Percentiles rank a stretch among this genome's conserved stretches.
phyloP scores from a whole-genome alignment of 306 rosid species.

The Datisca glomerata region DNA sequence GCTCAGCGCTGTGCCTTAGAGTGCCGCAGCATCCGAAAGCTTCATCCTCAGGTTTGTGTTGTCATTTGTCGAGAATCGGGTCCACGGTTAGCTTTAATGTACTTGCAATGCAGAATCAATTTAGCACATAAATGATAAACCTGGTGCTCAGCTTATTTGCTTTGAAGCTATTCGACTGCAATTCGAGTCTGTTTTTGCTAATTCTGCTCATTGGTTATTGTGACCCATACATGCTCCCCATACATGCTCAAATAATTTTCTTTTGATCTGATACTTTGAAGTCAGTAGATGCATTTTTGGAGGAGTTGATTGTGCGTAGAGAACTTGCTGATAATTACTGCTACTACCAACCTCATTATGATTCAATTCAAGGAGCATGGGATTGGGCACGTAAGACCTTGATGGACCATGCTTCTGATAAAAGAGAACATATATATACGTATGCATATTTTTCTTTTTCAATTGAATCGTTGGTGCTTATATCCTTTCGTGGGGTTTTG shows the following conservation, averaged over 20 bases:
- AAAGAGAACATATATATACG: constrained; percentile 66
- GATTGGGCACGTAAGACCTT: constrained; percentile 93
- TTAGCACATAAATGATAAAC: no score
- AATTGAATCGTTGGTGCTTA: constrained; percentile 1
- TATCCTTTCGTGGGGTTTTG: constrained; percentile 16
- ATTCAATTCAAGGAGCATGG: constrained; percentile 85
- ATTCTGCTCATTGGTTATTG: not conserved
- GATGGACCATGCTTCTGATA: constrained; percentile 68
- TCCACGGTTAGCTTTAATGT: no score
- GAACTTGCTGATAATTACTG: constrained; percentile 93
- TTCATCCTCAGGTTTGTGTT: constrained; percentile 48
- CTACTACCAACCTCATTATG: constrained; percentile 78
- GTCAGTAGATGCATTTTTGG: constrained; percentile 76
- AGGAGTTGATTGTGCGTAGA: constrained; percentile 82
- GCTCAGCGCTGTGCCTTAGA: constrained; percentile 94
- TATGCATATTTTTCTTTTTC: constrained; percentile 23
- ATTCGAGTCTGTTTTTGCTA: no score
- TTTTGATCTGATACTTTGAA: constrained; percentile 23
- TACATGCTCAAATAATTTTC: no score
- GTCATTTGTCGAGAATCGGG: no score
- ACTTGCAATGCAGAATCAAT: no score
- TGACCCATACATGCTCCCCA: constrained; percentile 4
- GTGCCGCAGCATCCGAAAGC: constrained; percentile 39
- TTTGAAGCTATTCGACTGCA: no score
- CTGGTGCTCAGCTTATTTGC: no score